phyloP scores from a whole-genome alignment of 129 eudicot genomes.

The Sambucus nigra region DNA sequence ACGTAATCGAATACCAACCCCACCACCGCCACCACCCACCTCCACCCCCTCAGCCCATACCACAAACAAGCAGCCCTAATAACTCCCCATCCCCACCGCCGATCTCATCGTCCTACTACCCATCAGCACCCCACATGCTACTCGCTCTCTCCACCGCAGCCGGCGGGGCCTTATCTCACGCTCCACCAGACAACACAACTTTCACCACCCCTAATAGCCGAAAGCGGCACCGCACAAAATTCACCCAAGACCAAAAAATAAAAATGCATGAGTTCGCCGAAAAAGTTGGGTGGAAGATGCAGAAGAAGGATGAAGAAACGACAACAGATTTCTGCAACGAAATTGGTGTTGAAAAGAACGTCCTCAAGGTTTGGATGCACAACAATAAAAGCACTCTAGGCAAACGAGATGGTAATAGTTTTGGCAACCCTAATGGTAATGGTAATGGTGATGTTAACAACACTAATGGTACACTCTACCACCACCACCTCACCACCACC shows the following conservation, averaged over 20 bases:
- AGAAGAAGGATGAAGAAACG: constrained; percentile 46
- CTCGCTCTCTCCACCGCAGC: constrained; percentile 48
- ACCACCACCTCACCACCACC: constrained; percentile 19
- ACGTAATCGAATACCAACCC: constrained; percentile 55
- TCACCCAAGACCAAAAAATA: constrained; percentile 53
- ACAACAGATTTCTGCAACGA: constrained; percentile 43
- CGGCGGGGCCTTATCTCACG: constrained; percentile 19
- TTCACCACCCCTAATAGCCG: constrained; percentile 21
- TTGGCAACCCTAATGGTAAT: neutral
- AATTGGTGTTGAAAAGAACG: constrained; percentile 67
- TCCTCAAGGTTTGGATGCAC: constrained; percentile 89
- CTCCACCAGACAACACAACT: constrained; percentile 15
- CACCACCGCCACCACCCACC: constrained; percentile 84
- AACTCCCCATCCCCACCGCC: constrained; percentile 77
- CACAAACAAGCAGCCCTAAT: constrained; percentile 41
- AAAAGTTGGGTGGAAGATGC: constrained; percentile 83
- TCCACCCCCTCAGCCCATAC: constrained; percentile 36
- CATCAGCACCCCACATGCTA: constrained; percentile 87
- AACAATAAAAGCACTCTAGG: constrained; percentile 71
- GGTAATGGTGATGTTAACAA: constrained; percentile 1
- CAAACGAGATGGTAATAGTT: constrained; percentile 11
- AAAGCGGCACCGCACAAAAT: constrained; percentile 61
- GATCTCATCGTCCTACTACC: constrained; percentile 80
- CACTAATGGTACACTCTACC: neutral
- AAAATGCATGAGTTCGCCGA: constrained; percentile 74